Evolutionary conservation across 163 green algal genomes (phyloP), one percentile per base, ranked within the genome.

Genomic region (Chlorella variabilis): DNA sequence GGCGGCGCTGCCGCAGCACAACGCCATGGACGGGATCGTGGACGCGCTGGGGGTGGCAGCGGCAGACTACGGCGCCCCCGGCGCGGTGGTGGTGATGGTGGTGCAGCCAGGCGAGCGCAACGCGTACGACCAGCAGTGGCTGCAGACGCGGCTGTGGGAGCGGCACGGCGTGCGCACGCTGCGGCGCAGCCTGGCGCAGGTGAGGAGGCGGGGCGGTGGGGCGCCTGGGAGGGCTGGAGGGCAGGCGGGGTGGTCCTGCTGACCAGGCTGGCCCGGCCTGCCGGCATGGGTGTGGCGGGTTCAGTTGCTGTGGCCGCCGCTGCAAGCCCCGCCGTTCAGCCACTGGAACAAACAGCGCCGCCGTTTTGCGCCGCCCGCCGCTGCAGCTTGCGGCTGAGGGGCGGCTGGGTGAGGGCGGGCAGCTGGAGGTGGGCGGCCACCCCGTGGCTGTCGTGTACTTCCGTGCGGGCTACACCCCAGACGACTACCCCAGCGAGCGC

Each of bases 51-150:
- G 85, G 4, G 84, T 82, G 8, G 93, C 93, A 2, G 91, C 84
- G 17, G 29, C 71, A 17, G 85, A 86, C 33, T 83, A 86, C 70
- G 84, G 75, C 20, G 17, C 38, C 0, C 17, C 21, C 4, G 42
- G 41, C 8, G 21, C 2, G 5, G 89, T 92, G 11, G 88, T 98
- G 65, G 66, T 98, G 29, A 95, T 99, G 84, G 90, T 99, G 34
- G 96, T 98, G 51, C 94, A 98, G 78, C 93, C 93, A 0, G 91
- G 90, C 7, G 97, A 99, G 86, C 80, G 88, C 8, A 99, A 99
- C 82, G 87, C 93, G 31, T 98, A 96, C 80, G 97, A 99, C 85
- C 97, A 99, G 88, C 92, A 96, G 88, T 98, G 94, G 93, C 80
- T 98, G 29, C 89, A 95, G 84, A 87, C 93, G 29, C 86, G 81